Base-by-base conservation (phyloP, 805 yeast genomes). In the Monosporozyma aquatica region DNA sequence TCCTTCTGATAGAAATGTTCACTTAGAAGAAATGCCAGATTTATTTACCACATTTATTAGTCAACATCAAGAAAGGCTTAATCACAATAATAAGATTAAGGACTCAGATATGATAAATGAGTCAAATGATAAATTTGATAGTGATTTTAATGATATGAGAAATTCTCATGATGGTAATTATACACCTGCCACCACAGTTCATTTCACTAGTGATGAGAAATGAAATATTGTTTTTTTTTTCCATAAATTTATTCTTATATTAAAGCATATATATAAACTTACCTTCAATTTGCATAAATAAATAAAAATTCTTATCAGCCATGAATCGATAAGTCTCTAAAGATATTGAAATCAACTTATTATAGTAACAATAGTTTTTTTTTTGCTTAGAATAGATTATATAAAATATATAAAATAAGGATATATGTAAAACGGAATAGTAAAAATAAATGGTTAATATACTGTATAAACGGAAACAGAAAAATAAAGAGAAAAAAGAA, bases 121-220 rank as follows among this genome's bases (percentile, higher is more conserved):
- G 17, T 7, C 17, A 18, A 23, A 32, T 32, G 35, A 18, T 29
- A 29, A 29, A 29, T 29, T 29, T 37, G 45, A 45, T 8, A 47
- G 46, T 22, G 41, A 44, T 39, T 42, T 43, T 22, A 26, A 38
- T 17, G 44, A 43, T 40, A 43, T 25, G 54, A 37, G 24, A 21
- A 4, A 26, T 29, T 25, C 23, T 9, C 23, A 32, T 33, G 28
- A 22, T n/a, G 18, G 47, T 35, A 38, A 47, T 18, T 50, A 53
- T 40, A 50, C 59, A 8, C 51, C 62, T 9, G 55, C 60, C n/a
- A 58, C 55, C 4, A 56, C 57, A 46, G 26, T 56, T 27, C 38
- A 45, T 26, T 40, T 35, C 30, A 35, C 40, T 26, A 46, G 46
- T 37, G 48, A 40, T 39, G 41, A 37, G 18, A 37, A 42, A 24